phyloP scores from a whole-genome alignment of 106 monocot species.

The Narthecium ossifragum region DNA sequence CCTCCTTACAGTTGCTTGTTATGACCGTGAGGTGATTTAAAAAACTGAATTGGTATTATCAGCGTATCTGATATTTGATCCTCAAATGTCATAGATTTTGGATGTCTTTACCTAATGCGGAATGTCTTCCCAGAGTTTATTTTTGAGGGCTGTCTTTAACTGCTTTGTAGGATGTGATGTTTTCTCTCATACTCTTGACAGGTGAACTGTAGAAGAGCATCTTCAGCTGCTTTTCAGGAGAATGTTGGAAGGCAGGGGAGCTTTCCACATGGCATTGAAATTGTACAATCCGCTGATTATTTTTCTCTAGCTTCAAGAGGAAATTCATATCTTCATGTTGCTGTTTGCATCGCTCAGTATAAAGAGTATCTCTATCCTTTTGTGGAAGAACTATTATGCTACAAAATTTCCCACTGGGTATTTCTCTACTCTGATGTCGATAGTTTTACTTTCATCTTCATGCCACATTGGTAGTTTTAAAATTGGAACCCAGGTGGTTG shows the following conservation, averaged over 20 bases:
- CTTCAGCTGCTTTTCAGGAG: constrained; percentile 99
- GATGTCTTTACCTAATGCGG: neutral
- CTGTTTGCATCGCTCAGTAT: constrained; percentile 74
- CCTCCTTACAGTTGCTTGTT: constrained; percentile 88
- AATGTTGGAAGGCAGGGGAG: constrained; percentile 94
- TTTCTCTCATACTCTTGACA: constrained; percentile 18
- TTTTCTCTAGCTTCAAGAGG: constrained; percentile 82
- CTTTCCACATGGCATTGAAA: constrained; percentile 93
- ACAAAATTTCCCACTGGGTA: constrained; percentile 96
- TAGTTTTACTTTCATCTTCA: no score
- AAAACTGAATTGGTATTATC: no score
- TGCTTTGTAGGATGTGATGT: neutral
- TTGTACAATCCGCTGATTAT: constrained; percentile 88
- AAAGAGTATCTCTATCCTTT: constrained; percentile 79
- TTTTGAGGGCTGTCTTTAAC: neutral
- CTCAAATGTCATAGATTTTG: neutral
- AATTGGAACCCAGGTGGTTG: no score
- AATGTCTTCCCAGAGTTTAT: neutral
- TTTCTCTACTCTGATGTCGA: constrained; percentile 3
- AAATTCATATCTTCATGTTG: constrained; percentile 87
- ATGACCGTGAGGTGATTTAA: constrained; percentile 86
- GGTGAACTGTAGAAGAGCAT: constrained; percentile 99
- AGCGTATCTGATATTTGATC: constrained; percentile 4
- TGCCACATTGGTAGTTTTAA: no score
- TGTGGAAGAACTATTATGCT: constrained; percentile 69